Evolutionary conservation across 208 protist species (phyloP), one percentile per base, ranked within the genome.

Genomic region (Trypanosoma melophagium): DNA sequence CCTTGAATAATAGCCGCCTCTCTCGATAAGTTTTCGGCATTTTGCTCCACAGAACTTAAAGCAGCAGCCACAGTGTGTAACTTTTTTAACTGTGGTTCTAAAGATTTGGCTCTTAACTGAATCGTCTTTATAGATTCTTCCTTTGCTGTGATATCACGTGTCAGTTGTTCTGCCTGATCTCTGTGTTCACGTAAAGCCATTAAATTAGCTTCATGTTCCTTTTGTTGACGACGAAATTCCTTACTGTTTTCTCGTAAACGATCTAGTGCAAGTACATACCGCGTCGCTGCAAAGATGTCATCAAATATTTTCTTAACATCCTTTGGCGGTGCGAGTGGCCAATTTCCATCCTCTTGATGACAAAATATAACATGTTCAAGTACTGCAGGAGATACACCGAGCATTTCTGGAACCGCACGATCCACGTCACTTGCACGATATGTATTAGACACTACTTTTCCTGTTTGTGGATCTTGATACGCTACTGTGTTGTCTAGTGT

Each of bases 261-360:
- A 22, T 98, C 92, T 14, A 97, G 75, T 16, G 94, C 94, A 10
- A 92, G 78, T 16, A 94, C 94, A 71, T 98, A 98, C 8, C 91
- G 86, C 2, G 98, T 99, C 0, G 98, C 88, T 24, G 95, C 84
- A 84, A 99, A 99, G 44, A 99, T 99, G 62, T 98, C 97, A 79
- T 99, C 98, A 79, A 99, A 99, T 69, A 98, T 98, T 19, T 96
- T 89, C 74, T 99, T 99, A 40, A 99, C 80, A n/a, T 92, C 87
- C 50, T 89, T 87, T 16, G 89, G 84, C 4, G 98, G 87, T 1
- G 71, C 75, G 7, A 99, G 76, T 0, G 98, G 98, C 98, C 98
- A 99, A 81, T 98, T 98, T 52, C 90, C 96, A 24, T 99, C 97
- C 69, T 99, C 98, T 76, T 99, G 97, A 61, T 98, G 97, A 58